Evolutionary conservation across 352 stramenopile species (phyloP), one percentile per base, ranked within the genome.

Genomic region (Hyaloperonospora brassicae): DNA sequence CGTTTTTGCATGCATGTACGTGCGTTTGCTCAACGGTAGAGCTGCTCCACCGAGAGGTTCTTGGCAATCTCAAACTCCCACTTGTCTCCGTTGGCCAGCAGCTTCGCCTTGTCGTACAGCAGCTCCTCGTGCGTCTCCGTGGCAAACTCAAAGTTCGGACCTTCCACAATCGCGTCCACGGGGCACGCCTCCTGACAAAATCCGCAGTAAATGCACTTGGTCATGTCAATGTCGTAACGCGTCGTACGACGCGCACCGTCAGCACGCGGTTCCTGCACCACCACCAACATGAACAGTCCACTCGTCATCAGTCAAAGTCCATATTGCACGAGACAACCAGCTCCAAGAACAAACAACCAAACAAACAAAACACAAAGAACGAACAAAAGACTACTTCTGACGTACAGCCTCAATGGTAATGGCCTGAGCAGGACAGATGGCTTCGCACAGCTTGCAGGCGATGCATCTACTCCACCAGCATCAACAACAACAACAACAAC

Each of bases 221-320:
- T 99, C 96, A 99, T 99, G 78, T 99, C 97, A 70, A 99, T 99
- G 76, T 99, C 97, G 79, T 99, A 99, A 51, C 96, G 87, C 12
- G 96, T 99, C n/a, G 97, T 99, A 71, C 96, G 93, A 66, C 97
- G 86, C 30, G 90, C 95, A 43, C 96, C 96, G 71, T 99, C 97
- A 50, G 95, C 95, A 68, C 97, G 91, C 51, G 92, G 83, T 69
- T 99, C 96, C 79, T 90, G 17, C 17, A 17, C 17, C 17, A 17
- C 17, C 17, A 17, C 17, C 17, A 17, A 17, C 17, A 17, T 17
- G 17, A 17, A 17, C 17, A 17, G 17, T 17, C 17, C 17, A 17
- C 17, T 17, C 17, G 17, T 17, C 17, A 17, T 17, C 17, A 17
- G 17, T 17, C 17, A 17, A 17, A 17, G 17, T 17, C 17, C 17